Base-by-base conservation (phyloP, 495 filamentous ascomycete genomes). In the Cercophora sp. region DNA sequence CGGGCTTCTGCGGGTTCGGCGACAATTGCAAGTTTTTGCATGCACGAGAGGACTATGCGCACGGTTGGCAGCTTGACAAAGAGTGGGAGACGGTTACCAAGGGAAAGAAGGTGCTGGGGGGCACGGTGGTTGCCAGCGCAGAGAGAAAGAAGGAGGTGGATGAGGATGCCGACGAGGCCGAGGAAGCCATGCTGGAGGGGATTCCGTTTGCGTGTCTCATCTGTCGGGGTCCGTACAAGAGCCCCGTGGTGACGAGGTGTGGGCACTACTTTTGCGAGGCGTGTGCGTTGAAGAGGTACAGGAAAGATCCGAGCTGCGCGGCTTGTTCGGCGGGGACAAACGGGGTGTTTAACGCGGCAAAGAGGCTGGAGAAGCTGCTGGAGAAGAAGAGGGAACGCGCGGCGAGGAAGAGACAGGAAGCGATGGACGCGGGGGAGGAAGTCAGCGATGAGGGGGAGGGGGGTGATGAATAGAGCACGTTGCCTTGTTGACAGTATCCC, bases 171-270 rank as follows among this genome's bases (percentile, higher is more conserved):
- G 52, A 59, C 16, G 51, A 54, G 15, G 81, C 84, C 2, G 88
- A 93, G 52, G 87, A 89, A 54, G 84, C 82, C 19, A 67, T 88
- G 64, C 69, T 96, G 25, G 87, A 94, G 65, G 86, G 82, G 51
- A 96, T 97, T 25, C 93, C 93, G 0, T 98, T 97, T 64, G 89
- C 84, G n/a, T 98, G 93, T 63, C 83, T 96, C 54, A 88, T 97
- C 52, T 98, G 93, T 74, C 83, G 83, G 61, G 81, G 82, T 35
- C 69, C 83, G 8, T 98, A 98, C 68, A 85, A 83, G 57, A 73
- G 82, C 41, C 91, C 93, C 2, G 84, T 97, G 16, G 73, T 91
- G 10, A 98, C 93, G 26, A 87, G 87, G 56, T 97, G 94, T 52
- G 85, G 89, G 4, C 94, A 97, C 66, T 97, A 96, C 61, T 98